Percentiles rank a stretch among this genome's conserved stretches.
Conservation (phyloP, 2,329 filamentous ascomycete species). For the Diplodia sapinea region DNA sequence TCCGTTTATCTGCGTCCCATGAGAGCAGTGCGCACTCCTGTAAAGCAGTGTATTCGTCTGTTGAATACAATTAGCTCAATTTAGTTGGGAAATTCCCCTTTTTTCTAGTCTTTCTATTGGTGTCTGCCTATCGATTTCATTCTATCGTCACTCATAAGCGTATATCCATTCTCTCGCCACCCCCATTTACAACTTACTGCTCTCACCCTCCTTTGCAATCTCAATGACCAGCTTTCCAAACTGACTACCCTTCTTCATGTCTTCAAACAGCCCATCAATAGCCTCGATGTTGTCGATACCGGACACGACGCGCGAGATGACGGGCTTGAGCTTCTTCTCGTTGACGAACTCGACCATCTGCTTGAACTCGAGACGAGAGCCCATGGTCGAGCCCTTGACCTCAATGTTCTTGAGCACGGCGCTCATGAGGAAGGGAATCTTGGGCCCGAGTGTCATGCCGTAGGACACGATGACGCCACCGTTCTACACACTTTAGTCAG, state of each 20-base stretch:
- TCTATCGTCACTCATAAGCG: constrained; percentile 26
- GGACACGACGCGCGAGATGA: constrained; percentile 75
- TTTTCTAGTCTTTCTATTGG: neutral
- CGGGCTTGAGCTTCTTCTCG: constrained; percentile 72
- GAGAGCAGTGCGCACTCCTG: too few species aligned
- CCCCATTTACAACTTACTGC: constrained; percentile 43
- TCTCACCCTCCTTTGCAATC: constrained; percentile 37
- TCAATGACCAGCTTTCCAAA: constrained; percentile 80
- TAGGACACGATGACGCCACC: constrained; percentile 87
- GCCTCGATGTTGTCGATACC: constrained; percentile 76
- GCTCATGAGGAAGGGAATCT: constrained; percentile 84
- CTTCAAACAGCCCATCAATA: constrained; percentile 83
- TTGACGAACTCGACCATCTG: constrained; percentile 87
- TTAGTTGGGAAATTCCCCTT: neutral
- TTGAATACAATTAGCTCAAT: too few species aligned
- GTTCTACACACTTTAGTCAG: constrained; percentile 45
- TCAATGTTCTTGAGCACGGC: constrained; percentile 89
- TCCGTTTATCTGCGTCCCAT: too few species aligned
- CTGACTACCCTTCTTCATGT: constrained; percentile 84
- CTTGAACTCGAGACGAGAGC: constrained; percentile 84
- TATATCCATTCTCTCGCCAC: neutral
- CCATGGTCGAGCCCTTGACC: constrained; percentile 86
- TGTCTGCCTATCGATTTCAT: neutral
- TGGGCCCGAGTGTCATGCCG: constrained; percentile 86
- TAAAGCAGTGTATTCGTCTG: too few species aligned